Evolutionary conservation across 345 rosid genomes (phyloP), one percentile per base, ranked within the genome.

Genomic region (Linum trigynum): DNA sequence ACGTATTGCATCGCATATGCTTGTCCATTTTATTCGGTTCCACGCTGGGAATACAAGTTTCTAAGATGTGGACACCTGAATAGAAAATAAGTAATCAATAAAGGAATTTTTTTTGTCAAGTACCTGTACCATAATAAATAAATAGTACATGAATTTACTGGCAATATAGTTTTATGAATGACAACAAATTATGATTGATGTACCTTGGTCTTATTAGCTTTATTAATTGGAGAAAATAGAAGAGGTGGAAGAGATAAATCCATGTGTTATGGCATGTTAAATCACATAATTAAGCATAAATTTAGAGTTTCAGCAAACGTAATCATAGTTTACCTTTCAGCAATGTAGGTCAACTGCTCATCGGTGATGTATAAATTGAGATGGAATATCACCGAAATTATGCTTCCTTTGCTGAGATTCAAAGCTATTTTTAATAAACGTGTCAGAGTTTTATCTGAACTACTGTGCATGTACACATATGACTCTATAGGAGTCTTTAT

Each of bases 31-130:
- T 74, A 92, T 83, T 74, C 89, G 80, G 78, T 90, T 90, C 96
- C 91, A 90, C 16, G 96, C 97, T 0, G 94, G 98, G 65, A 90
- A 53, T 23, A 92, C 91, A 6, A 92, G 76, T 42, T 85, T 82
- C 67, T 82, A 69, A 92, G 79, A 7, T 55, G 72, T 0, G 90
- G 95, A 66, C 85, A 82, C 84, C 98, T 92, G 72, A 57, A 57
- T n/a, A 35, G 7, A 37, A 8, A 4, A 57, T 3, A 57, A 17
- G 3, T 7, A 8, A 56, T 15, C n/a, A 2, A 16, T n/a, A 23
- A 35, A 16, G 32, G 32, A 23, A 23, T 23, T 23, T 23, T 23
- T 23, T 23, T 23, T 23, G 32, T 23, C 32, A 23, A 23, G 32
- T 23, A 23, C 32, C 32, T 23, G 32, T 23, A 23, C 32, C 32